Evolutionary conservation across 1,139 yeast genomes (phyloP).

Genomic region (Suhomyces kunorum): DNA sequence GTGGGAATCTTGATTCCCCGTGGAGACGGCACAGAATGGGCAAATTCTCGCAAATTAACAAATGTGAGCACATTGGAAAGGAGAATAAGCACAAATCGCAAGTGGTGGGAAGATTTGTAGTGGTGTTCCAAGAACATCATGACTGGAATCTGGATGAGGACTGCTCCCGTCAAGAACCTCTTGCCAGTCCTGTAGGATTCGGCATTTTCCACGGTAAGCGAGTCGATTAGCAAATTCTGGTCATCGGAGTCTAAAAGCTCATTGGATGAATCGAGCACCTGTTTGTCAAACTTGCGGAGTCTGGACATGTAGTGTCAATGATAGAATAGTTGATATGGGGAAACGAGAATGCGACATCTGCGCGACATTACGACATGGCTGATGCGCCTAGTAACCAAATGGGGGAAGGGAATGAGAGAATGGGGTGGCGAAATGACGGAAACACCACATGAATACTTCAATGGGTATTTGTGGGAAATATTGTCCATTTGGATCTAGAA

Average conservation of each 20-base stretch:
- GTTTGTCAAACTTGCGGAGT: conserved; percentile 18
- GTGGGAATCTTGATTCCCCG: neutral
- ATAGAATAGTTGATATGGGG: neutral
- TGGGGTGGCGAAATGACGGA: too few species aligned
- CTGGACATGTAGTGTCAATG: conserved; percentile 12
- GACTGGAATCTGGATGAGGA: conserved; percentile 17
- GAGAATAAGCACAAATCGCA: conserved; percentile 9
- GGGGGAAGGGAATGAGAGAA: too few species aligned
- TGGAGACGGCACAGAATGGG: conserved; percentile 1
- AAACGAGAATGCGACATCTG: neutral
- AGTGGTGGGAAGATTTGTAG: conserved; percentile 4
- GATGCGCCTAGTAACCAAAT: too few species aligned
- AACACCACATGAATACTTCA: too few species aligned
- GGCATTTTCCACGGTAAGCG: conserved; percentile 13
- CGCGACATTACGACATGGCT: neutral
- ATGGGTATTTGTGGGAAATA: too few species aligned
- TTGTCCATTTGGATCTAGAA: too few species aligned
- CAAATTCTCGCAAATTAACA: conserved; percentile 7
- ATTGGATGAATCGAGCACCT: conserved; percentile 15
- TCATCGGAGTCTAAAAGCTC: conserved; percentile 18
- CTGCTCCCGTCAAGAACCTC: conserved; percentile 11
- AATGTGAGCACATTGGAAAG: conserved; percentile 13
- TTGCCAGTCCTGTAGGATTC: conserved; percentile 12
- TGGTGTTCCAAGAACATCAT: conserved; percentile 13
- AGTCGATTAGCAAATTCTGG: conserved; percentile 15